These are phyloP conservation scores for Stemphylium vesicarium DNA, from an alignment of 2,329 filamentous ascomycete genomes.

Conservation along the genomic window DNA sequence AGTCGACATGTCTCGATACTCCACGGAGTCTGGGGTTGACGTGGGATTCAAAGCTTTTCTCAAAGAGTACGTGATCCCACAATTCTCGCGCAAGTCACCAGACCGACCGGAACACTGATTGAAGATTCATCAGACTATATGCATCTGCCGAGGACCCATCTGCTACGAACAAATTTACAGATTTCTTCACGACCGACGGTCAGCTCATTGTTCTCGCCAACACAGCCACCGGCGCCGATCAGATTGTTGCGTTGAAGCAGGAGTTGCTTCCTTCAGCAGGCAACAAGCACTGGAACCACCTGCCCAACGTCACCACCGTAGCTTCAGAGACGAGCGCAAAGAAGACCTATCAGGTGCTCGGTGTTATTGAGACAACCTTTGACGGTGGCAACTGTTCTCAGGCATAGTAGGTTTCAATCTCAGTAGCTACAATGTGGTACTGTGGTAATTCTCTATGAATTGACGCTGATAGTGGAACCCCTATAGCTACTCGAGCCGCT, in stretches of 20 bases:
- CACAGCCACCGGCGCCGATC: neutral
- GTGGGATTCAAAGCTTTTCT: neutral
- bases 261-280: conserved; percentile 1
- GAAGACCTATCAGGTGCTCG: conserved; percentile 9
- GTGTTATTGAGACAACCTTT: conserved; percentile 3
- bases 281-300: conserved; percentile 9
- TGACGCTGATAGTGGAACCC: neutral
- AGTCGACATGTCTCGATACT: conserved; percentile 8
- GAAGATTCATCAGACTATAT: conserved; percentile 1
- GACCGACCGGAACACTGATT: neutral
- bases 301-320: conserved; percentile 3
- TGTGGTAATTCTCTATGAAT: neutral
- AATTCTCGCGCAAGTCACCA: neutral
- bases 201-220: conserved; percentile 6
- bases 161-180: conserved; percentile 4
- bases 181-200: conserved; percentile 5
- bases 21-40: conserved; percentile 1
- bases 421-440: neutral
- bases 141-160: conserved; percentile 5
- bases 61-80: neutral
- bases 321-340: neutral
- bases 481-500: conserved; percentile 6
- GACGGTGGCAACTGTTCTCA: conserved; percentile 10
- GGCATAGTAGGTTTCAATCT: conserved; percentile 5
- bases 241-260: conserved; percentile 8